A percentile compares a stretch with the other conserved stretches of the same genome.
Conservation (phyloP, 2,329 filamentous ascomycete genomes). For the Dactylellina sp. region DNA sequence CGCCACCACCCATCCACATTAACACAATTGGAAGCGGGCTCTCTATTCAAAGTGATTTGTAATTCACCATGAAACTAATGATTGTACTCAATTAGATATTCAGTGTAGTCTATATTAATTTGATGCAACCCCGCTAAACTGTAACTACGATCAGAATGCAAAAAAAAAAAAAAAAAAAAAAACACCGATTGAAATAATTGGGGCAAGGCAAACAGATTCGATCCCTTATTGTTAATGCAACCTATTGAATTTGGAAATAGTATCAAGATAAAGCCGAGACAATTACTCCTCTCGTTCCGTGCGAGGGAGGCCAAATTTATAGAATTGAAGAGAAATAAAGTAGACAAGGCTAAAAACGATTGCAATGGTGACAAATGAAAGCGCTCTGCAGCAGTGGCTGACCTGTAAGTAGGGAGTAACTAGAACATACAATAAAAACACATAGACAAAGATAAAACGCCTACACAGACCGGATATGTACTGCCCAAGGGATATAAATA, state of each 20-base stretch:
- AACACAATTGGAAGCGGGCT: too few relatives aligned
- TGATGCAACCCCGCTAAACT: too few relatives aligned
- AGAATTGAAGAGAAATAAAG: neutral
- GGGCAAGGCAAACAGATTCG: too few relatives aligned
- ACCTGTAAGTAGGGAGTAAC: neutral
- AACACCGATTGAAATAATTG: too few relatives aligned
- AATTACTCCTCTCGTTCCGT: constrained; percentile 17
- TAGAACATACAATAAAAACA: constrained; percentile 3
- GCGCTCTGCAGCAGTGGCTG: constrained; percentile 5
- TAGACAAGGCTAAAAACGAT: neutral
- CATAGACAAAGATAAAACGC: constrained; percentile 2
- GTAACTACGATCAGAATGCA: too few relatives aligned
- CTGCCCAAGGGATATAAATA: constrained; percentile 33
- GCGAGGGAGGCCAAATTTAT: constrained; percentile 14
- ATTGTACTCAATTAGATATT: too few relatives aligned
- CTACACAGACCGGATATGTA: constrained; percentile 35
- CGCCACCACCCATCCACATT: too few relatives aligned
- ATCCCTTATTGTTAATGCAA: too few relatives aligned
- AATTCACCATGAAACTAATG: too few relatives aligned
- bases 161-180: too few relatives aligned
- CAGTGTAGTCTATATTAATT: too few relatives aligned
- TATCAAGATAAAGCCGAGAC: neutral
- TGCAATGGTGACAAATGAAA: constrained; percentile 5
- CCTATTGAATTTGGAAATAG: neutral
- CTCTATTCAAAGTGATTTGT: too few relatives aligned